Evolutionary conservation across 192 early-diverging fungal species (phyloP), one percentile per base, ranked within the genome.

Genomic region (Jimgerdemannia lactiflua): DNA sequence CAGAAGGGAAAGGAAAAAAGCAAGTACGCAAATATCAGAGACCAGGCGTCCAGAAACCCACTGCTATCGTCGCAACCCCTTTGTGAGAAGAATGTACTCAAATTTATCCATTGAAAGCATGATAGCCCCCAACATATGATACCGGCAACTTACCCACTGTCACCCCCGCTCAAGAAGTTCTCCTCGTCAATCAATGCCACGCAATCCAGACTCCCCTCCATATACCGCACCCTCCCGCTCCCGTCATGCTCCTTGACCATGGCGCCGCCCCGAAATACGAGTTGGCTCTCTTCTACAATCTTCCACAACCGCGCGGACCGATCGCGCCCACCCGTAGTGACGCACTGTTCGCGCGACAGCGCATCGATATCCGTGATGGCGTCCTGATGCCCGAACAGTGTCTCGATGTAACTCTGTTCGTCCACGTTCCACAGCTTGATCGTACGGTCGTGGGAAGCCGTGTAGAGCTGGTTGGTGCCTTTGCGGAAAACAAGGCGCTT

Each of bases 321-420:
- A 82, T 99, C 98, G 43, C 98, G 89, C 9, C 92, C 87, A 17
- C 98, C 98, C 6, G 90, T 85, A 10, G 98, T 93, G 6, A 99
- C 86, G 74, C 97, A 98, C 39, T 95, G 89, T 80, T 99, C 98
- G 54, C 91, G 86, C n/a, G 87, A 84, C 80, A 99, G 80, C 40
- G 93, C 89, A 78, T 93, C 94, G 3, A 99, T 89, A n/a, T 81
- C 76, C 0, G 91, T 88, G 70, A 98, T 92, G 43, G 84, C 80
- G 81, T 99, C 98, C 82, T 98, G 98, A 79, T 99, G 98, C 41
- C 98, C 98, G 88, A 97, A 99, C 11, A 99, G 77, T 42, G 97
- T 99, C 75, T 99, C 97, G 75, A 99, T 90, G 83, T 99, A 99
- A 14, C 88, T 82, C 73, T 92, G 77, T 76, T 96, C 95, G 76